Conservation (phyloP, 495 filamentous ascomycete species). For the Hyaloscypha variabilis region DNA sequence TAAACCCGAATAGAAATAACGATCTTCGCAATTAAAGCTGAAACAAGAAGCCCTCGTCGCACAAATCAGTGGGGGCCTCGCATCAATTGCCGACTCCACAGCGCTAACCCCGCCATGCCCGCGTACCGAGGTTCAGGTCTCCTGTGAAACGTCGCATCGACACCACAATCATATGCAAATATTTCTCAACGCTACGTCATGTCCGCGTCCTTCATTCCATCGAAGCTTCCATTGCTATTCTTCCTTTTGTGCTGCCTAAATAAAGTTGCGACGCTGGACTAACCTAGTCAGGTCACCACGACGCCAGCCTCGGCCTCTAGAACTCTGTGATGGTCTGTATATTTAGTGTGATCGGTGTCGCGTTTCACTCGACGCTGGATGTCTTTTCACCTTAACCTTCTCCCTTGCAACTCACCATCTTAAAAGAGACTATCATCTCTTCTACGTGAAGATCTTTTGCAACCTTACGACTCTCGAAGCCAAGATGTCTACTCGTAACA, state of each 20-base stretch:
- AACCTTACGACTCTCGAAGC: too few species aligned
- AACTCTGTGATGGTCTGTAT: background rate
- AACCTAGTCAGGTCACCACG: background rate
- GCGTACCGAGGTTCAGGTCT: background rate
- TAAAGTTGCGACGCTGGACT: background rate
- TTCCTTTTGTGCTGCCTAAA: background rate
- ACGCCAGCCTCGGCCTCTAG: background rate
- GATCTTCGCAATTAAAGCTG: too few species aligned
- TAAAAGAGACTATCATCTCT: background rate
- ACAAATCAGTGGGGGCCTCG: too few species aligned
- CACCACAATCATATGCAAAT: background rate
- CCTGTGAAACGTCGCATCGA: background rate
- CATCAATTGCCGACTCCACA: too few species aligned
- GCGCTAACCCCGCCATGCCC: too few species aligned
- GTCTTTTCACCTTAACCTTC: background rate
- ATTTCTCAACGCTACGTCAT: background rate
- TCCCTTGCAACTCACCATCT: background rate
- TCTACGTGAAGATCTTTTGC: background rate
- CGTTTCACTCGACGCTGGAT: background rate
- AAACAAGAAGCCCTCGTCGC: too few species aligned
- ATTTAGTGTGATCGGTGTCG: background rate
- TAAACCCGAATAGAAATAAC: too few species aligned
- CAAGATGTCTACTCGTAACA: background rate
- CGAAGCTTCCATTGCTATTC: background rate
- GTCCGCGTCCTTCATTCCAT: background rate